phyloP scores from a whole-genome alignment of 345 rosid genomes.

The Gossypium thurberi region DNA sequence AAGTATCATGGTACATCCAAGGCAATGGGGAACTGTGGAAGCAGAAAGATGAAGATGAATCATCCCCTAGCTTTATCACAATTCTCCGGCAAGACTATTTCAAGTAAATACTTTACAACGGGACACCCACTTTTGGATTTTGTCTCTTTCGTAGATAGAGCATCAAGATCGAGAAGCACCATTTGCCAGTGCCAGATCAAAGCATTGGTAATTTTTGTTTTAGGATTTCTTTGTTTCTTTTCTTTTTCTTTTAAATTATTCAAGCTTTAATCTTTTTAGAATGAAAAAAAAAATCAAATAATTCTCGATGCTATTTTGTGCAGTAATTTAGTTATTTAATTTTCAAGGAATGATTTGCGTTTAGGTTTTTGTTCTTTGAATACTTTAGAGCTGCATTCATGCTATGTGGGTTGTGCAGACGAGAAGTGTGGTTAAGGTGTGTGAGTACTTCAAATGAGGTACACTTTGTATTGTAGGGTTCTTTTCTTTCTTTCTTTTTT shows the following conservation, averaged over 20 bases:
- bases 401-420: neutral
- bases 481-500: neutral
- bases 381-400: neutral
- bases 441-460: slow-evolving; percentile 7
- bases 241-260: neutral
- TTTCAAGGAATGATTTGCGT: neutral
- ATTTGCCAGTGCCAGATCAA: slow-evolving; percentile 10
- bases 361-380: neutral
- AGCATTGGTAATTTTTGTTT: slow-evolving; percentile 4
- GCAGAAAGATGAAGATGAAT: slow-evolving; percentile 54
- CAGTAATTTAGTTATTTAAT: neutral
- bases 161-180: neutral
- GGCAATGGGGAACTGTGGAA: slow-evolving; percentile 55
- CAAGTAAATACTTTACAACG: slow-evolving; percentile 24
- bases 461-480: neutral
- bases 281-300: slow-evolving; percentile 7
- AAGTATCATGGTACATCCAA: slow-evolving; percentile 63
- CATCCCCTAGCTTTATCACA: slow-evolving; percentile 35
- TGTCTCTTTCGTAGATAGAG: neutral
- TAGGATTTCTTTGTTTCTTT: neutral
- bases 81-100: slow-evolving; percentile 53
- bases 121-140: slow-evolving; percentile 3
- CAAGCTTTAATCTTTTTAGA: neutral
- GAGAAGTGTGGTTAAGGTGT: neutral
- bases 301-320: neutral